Evolutionary conservation across 192 early-diverging fungal species (phyloP).

Genomic region (Rhizophagus sp.): DNA sequence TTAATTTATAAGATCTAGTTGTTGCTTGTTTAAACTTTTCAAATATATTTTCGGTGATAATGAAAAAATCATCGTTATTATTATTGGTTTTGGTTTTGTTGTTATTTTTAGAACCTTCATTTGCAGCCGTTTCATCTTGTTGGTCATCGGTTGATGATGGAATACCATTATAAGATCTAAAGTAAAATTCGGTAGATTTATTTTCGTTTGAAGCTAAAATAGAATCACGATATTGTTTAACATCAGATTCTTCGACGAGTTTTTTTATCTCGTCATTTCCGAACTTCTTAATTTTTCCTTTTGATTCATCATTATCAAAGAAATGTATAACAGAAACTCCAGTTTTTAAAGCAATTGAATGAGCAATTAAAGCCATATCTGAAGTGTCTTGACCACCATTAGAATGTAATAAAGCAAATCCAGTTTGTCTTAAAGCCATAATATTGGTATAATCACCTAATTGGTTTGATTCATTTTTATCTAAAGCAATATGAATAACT

Average conservation of each 20-base stretch:
- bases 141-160: not conserved
- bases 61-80: slow-evolving; percentile 24
- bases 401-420: slow-evolving; percentile 78
- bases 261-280: slow-evolving; percentile 20
- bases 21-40: slow-evolving; percentile 52
- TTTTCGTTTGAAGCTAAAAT: slow-evolving; percentile 28
- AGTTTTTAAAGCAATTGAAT: slow-evolving; percentile 66
- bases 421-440: slow-evolving; percentile 74
- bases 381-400: slow-evolving; percentile 75
- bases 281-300: not conserved
- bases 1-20: slow-evolving; percentile 59
- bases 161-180: not conserved
- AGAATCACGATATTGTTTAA: slow-evolving; percentile 39
- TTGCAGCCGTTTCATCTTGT: not conserved
- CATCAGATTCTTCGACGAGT: slow-evolving; percentile 42
- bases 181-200: slow-evolving; percentile 7
- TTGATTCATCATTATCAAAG: slow-evolving; percentile 40
- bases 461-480: slow-evolving; percentile 30
- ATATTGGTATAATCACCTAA: slow-evolving; percentile 57
- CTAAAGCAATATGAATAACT: slow-evolving; percentile 58
- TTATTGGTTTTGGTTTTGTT: not conserved
- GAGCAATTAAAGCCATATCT: slow-evolving; percentile 80
- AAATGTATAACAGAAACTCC: slow-evolving; percentile 66
- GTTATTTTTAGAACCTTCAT: not conserved
- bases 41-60: slow-evolving; percentile 53